Conservation (phyloP, 257 asterid genomes). For the Solanum sparsipilum region DNA sequence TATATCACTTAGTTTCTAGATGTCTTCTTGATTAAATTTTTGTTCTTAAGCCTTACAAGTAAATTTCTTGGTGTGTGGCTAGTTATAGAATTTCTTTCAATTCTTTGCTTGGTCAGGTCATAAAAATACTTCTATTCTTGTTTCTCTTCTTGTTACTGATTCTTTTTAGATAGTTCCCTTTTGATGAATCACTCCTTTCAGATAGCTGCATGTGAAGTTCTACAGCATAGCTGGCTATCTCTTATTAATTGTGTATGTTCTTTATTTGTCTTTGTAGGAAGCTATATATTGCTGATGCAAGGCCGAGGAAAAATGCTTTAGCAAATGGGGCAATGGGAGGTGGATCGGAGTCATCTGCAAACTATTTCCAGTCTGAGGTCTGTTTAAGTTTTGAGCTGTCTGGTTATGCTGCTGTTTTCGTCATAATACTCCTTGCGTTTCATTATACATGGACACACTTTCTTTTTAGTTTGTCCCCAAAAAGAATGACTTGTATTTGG, state of each 20-base stretch:
- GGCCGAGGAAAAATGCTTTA: constrained; percentile 97
- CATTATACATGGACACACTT: not conserved
- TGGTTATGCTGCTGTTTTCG: not conserved
- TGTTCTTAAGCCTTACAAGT: not conserved
- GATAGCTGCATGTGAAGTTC: not conserved
- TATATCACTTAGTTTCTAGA: not conserved
- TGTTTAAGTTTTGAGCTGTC: constrained; percentile 18
- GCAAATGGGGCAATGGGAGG: constrained; percentile 99
- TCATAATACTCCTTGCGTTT: not conserved
- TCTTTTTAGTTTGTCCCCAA: not conserved
- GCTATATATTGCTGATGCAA: constrained; percentile 95
- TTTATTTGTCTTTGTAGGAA: constrained; percentile 42
- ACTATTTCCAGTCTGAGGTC: constrained; percentile 93
- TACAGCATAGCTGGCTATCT: not conserved
- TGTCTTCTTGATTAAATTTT: not conserved
- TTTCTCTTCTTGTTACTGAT: not conserved
- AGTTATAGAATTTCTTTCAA: not conserved
- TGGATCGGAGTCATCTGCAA: constrained; percentile 98
- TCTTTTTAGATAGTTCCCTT: not conserved
- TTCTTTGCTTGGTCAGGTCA: not conserved
- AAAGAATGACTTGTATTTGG: not conserved
- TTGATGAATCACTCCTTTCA: not conserved
- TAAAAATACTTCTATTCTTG: not conserved
- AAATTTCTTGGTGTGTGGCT: not conserved
- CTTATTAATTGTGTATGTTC: not conserved